Base-by-base conservation (phyloP, 73 alveolate species). In the Blepharisma japonicum region DNA sequence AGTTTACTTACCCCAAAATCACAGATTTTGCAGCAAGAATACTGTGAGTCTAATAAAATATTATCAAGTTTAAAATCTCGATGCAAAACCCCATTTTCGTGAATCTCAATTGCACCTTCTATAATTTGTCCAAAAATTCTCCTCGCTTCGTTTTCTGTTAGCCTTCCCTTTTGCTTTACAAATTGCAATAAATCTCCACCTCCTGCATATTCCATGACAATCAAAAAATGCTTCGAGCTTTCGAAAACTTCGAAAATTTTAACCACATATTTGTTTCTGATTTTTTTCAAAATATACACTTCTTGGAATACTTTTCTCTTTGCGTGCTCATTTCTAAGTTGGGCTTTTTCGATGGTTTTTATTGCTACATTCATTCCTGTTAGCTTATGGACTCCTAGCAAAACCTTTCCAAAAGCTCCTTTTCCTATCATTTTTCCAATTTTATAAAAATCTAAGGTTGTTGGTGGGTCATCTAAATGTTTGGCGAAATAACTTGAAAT, bases 371-470 rank as follows among this genome's bases (percentile, higher is more conserved):
- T 89, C 50, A 89, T 95, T 6, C 97, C 98, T 39, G 97, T 89
- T 66, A 89, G 95, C 56, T 89, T 93, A 78, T 96, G 98, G 45
- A 80, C 90, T 0, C 98, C 98, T 54, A 89, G 85, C 79, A 91
- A 86, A 6, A 96, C 99, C 88, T 95, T 96, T n/a, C 98, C 99
- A 81, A 94, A 95, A 7, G 99, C 99, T 0, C 99, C 99, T 53
- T 92, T 92, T 7, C 99, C 99, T 48, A 96, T 51, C 49, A 86
- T 94, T 56, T 87, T 88, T 45, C 78, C 83, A 23, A 95, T 81
- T 27, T 87, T 68, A 83, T 96, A 96, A 70, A 70, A 70, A 48
- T 70, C 80, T 14, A 32, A 32, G 42, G 42, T 32, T 32, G 42
- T 32, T 32, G 42, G 42, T 3, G 42, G 42, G 42, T 32, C 42